Evolutionary conservation across 75 land plant species (phyloP), one percentile per base, ranked within the genome.

Genomic region (Cryptomeria japonica): DNA sequence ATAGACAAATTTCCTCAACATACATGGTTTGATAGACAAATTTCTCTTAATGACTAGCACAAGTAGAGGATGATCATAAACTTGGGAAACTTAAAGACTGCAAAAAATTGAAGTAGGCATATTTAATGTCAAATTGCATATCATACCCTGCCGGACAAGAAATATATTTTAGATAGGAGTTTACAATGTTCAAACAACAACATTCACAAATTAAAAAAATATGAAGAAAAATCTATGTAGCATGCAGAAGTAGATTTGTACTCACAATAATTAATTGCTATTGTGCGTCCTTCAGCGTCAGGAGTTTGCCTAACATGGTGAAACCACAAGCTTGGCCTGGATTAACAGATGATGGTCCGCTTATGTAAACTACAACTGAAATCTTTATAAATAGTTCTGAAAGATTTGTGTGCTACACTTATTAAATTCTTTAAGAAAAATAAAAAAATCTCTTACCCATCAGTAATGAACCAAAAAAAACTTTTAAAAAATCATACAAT

Each of bases 291-390:
- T 37, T 89, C 91, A 0, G 61, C 42, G 89, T 93, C 96, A 32
- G 98, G 98, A 49, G 90, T 90, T 84, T 97, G 99, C 61, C 94
- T 93, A 53, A 97, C 99, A 90, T 97, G 93, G 90, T 97, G 99
- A 87, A 96, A 97, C 99, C 99, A 97, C 96, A 97, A 91, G 89
- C 99, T 96, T 38, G 99, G 99, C 91, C 98, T 97, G 93, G 89
- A 93, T 51, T 32, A 78, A 72, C 19, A 53, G n/a, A 18, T 47
- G 49, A 85, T 55, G 32, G 38, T 53, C 37, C 44, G 44, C 42
- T 25, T 34, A 34, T 1, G 36, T 32, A 31, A 72, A 32, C 11
- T 72, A 72, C 31, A 72, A 61, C 68, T 4, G 6, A 61, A 19
- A 61, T 61, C 68, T 61, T 61, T 78, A 39, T 8, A 78, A 42